Evolutionary conservation across 2,329 filamentous ascomycete genomes (phyloP).

Genomic region (Lecanicillium sp.): DNA sequence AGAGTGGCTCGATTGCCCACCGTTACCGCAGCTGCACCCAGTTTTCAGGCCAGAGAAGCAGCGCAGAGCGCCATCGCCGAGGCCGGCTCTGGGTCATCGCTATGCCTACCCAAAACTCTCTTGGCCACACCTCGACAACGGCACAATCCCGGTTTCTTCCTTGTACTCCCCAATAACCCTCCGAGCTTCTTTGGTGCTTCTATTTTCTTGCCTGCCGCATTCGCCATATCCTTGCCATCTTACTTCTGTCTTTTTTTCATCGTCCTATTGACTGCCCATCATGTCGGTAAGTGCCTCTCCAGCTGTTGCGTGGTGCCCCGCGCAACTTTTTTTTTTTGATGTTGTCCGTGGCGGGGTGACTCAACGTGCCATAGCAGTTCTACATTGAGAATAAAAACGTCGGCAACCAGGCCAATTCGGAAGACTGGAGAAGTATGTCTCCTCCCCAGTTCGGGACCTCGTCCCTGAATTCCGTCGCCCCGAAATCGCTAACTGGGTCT

Average conservation of each 20-base stretch:
- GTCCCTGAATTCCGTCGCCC: not conserved
- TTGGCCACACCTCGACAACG: no score
- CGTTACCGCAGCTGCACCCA: no score
- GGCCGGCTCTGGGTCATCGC: no score
- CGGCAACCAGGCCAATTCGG: slow-evolving; percentile 64
- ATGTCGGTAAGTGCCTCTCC: slow-evolving; percentile 11
- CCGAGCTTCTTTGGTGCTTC: no score
- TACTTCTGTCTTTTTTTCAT: slow-evolving; percentile 4
- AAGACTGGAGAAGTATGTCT: slow-evolving; percentile 76
- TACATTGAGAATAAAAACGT: slow-evolving; percentile 74
- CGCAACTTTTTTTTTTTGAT: slow-evolving; percentile 3
- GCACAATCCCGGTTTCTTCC: no score
- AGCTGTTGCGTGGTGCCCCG: no score
- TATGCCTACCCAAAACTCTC: no score
- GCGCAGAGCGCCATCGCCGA: no score
- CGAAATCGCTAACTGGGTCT: slow-evolving; percentile 15
- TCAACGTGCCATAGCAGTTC: slow-evolving; percentile 39
- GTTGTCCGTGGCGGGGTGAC: slow-evolving; percentile 17
- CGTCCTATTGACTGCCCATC: slow-evolving; percentile 1
- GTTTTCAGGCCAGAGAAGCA: no score
- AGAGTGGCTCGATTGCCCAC: no score
- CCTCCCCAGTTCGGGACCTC: slow-evolving; percentile 2
- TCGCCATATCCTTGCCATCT: not conserved
- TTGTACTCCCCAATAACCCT: no score
- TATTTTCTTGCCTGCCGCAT: no score